Conservation (phyloP, 805 yeast species). For the Spathaspora boniae region DNA sequence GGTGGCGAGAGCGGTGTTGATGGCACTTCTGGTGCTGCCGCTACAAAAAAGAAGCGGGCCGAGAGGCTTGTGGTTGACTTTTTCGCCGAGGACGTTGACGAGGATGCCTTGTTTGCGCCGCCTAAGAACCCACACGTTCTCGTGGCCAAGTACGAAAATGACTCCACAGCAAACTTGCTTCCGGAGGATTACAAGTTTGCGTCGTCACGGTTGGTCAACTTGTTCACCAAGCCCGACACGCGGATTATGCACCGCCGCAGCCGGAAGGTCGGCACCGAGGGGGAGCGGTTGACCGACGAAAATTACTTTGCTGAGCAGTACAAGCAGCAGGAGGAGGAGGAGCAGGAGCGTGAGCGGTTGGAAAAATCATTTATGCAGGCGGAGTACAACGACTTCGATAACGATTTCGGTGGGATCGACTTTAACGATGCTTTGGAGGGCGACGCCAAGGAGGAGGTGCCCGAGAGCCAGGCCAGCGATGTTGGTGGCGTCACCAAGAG, state of each 20-base stretch:
- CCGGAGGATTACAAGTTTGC: conserved; percentile 76
- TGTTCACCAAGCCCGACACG: conserved; percentile 62
- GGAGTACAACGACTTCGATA: conserved; percentile 37
- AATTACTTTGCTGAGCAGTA: conserved; percentile 71
- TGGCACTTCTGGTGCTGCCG: no score
- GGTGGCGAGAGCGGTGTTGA: no score
- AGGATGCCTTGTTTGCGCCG: conserved; percentile 31
- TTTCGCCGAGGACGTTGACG: conserved; percentile 29
- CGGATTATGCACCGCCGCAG: conserved; percentile 15
- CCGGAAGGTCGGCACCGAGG: conserved; percentile 5
- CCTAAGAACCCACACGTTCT: conserved; percentile 20
- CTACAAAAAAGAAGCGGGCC: conserved; percentile 18
- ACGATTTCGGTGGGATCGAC: conserved; percentile 34
- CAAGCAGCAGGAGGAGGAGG: conserved; percentile 37
- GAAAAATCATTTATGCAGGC: conserved; percentile 39
- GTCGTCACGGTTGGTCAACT: conserved; percentile 60
- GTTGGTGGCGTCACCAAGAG: conserved; percentile 15
- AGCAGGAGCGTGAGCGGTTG: conserved; percentile 33
- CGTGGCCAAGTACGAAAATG: conserved; percentile 11
- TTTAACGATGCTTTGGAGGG: conserved; percentile 39
- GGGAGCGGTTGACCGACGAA: conserved; percentile 51
- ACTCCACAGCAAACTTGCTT: conserved; percentile 32
- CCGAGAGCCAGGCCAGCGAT: conserved; percentile 8
- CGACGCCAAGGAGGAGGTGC: conserved; percentile 6
- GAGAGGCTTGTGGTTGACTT: no score